Percentiles rank a stretch among this genome's conserved stretches.
These are phyloP conservation scores for Picea abies DNA, from an alignment of 83 land plant genomes.

Conservation along the genomic window DNA sequence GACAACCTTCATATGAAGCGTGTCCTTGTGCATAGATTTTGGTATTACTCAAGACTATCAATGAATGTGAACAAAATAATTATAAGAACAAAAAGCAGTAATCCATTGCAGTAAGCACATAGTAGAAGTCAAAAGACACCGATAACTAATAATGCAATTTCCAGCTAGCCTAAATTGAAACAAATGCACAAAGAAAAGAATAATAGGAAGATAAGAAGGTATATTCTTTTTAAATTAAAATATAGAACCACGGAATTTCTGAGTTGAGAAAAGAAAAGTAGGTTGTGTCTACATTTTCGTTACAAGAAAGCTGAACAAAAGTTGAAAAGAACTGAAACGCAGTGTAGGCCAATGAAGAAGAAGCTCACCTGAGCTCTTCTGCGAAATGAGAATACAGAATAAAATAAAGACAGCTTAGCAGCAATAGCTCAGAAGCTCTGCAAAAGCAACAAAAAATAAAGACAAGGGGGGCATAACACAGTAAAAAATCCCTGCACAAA, in stretches of 20 bases:
- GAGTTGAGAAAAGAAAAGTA: not conserved
- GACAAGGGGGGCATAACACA: not conserved
- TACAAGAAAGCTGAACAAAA: not conserved
- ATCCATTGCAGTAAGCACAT: not conserved
- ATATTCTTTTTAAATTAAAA: not conserved
- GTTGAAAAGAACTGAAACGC: not conserved
- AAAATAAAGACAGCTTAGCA: not conserved
- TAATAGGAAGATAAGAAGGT: not conserved
- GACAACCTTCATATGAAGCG: no score
- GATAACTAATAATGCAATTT: not conserved
- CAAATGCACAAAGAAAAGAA: not conserved
- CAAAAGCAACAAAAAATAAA: not conserved
- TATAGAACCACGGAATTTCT: not conserved
- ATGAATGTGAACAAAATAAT: not conserved
- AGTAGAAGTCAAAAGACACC: not conserved
- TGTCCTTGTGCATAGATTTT: not conserved
- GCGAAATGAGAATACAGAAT: not conserved
- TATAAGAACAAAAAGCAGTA: not conserved
- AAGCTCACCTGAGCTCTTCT: not conserved
- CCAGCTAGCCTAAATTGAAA: constrained; percentile 3
- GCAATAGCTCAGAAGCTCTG: not conserved
- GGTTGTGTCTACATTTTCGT: not conserved
- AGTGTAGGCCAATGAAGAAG: not conserved
- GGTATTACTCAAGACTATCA: not conserved
- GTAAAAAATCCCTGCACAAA: not conserved